Conservation (phyloP, 2,329 filamentous ascomycete species). For the Alternaria sp. region DNA sequence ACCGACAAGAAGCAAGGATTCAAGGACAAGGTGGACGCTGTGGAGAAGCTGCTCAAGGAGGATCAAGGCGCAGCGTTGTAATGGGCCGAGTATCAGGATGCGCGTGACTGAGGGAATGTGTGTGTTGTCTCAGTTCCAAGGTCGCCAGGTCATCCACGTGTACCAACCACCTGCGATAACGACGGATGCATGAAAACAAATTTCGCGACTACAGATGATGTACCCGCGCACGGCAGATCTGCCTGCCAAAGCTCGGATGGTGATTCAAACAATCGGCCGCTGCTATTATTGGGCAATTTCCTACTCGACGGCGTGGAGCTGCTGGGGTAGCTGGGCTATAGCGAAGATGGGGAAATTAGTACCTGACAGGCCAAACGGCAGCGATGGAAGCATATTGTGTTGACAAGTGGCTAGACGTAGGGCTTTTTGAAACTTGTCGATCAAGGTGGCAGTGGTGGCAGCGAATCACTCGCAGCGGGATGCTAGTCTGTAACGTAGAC, state of each 20-base stretch:
- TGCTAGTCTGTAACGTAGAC: neutral
- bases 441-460: neutral
- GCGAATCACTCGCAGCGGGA: conserved; percentile 3
- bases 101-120: conserved; percentile 7
- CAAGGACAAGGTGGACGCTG: conserved; percentile 75
- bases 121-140: conserved; percentile 10
- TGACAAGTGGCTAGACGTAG: conserved; percentile 1
- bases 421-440: conserved; percentile 9
- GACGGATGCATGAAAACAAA: conserved; percentile 8
- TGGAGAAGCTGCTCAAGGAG: conserved; percentile 58
- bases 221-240: conserved; percentile 4
- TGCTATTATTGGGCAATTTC: conserved; percentile 26
- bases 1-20: conserved; percentile 86
- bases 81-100: neutral
- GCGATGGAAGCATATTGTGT: conserved; percentile 3
- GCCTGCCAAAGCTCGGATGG: conserved; percentile 3
- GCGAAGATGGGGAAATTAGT: conserved; percentile 3
- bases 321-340: conserved; percentile 9
- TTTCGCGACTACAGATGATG: conserved; percentile 3
- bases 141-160: conserved; percentile 10
- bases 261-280: conserved; percentile 16
- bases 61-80: conserved; percentile 28
- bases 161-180: neutral
- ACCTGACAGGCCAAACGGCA: neutral
- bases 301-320: conserved; percentile 6